Conservation (phyloP, 441 rosid genomes). For the Brassica balearica region DNA sequence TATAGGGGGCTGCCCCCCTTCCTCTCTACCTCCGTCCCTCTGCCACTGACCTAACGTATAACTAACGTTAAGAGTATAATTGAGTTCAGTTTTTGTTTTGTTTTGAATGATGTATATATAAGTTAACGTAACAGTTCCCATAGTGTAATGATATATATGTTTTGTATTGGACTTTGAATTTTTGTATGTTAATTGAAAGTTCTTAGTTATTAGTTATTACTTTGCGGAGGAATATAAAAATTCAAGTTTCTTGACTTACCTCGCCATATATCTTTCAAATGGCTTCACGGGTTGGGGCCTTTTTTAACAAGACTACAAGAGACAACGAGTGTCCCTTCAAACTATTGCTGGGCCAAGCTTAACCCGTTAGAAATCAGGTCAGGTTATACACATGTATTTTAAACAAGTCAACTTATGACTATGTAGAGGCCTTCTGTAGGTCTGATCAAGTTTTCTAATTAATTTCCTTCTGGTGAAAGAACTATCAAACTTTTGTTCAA, state of each 20-base stretch:
- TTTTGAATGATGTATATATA: background rate
- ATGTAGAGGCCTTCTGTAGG: background rate
- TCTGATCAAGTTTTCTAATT: conserved; percentile 4
- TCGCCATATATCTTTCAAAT: background rate
- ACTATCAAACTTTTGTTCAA: background rate
- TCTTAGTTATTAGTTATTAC: background rate
- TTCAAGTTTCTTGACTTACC: background rate
- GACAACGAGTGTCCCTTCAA: background rate
- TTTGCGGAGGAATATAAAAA: background rate
- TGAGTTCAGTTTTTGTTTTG: background rate
- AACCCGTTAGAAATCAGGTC: background rate
- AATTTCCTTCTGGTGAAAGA: background rate
- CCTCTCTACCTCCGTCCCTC: too few species aligned
- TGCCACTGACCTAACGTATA: background rate
- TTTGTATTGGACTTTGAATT: background rate
- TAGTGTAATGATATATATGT: background rate
- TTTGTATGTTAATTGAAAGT: background rate
- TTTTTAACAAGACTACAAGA: background rate
- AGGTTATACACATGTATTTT: background rate
- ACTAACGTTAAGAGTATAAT: background rate
- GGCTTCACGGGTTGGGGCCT: background rate
- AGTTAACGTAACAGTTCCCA: background rate
- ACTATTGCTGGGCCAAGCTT: conserved; percentile 9
- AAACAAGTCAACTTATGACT: conserved; percentile 3
- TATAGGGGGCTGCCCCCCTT: background rate